phyloP scores from a whole-genome alignment of 768 basidiomycete genomes.

The Fomitopsis serialis region DNA sequence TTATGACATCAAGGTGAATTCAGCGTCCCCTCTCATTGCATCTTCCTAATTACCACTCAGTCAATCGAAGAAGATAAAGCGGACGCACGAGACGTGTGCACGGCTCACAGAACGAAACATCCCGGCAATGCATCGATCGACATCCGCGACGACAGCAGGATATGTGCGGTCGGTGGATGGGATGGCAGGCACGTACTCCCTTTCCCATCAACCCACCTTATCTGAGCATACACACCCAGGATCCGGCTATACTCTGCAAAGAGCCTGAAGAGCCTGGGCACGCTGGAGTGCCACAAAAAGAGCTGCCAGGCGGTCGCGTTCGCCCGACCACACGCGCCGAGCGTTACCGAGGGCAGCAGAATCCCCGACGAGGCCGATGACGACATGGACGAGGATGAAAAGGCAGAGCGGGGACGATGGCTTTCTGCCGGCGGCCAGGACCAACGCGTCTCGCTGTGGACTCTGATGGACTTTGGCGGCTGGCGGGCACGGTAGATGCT shows the following conservation, averaged over 20 bases:
- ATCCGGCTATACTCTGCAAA: slow-evolving; percentile 80
- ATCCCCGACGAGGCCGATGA: slow-evolving; percentile 9
- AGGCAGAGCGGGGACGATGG: slow-evolving; percentile 19
- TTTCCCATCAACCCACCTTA: neutral
- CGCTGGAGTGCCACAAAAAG: slow-evolving; percentile 75
- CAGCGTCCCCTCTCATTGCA: no score
- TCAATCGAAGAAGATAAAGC: slow-evolving; percentile 9
- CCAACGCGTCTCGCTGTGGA: slow-evolving; percentile 22
- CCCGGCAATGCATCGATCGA: slow-evolving; percentile 78
- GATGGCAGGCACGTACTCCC: slow-evolving; percentile 72
- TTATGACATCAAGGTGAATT: slow-evolving; percentile 46
- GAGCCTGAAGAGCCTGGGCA: slow-evolving; percentile 78
- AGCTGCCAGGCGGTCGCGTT: slow-evolving; percentile 75
- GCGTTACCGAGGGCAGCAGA: slow-evolving; percentile 5
- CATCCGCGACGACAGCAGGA: slow-evolving; percentile 66
- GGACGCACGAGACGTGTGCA: slow-evolving; percentile 19
- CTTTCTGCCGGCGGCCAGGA: slow-evolving; percentile 21
- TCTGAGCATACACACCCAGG: slow-evolving; percentile 31
- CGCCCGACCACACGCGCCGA: slow-evolving; percentile 25
- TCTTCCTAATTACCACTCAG: neutral
- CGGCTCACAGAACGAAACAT: slow-evolving; percentile 57
- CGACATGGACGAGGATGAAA: slow-evolving; percentile 18
- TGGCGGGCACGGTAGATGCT: neutral
- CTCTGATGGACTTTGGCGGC: slow-evolving; percentile 18
- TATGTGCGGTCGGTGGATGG: slow-evolving; percentile 92